Conservation (phyloP, 129 eudicot species). For the Heracleum sosnowskyi region DNA sequence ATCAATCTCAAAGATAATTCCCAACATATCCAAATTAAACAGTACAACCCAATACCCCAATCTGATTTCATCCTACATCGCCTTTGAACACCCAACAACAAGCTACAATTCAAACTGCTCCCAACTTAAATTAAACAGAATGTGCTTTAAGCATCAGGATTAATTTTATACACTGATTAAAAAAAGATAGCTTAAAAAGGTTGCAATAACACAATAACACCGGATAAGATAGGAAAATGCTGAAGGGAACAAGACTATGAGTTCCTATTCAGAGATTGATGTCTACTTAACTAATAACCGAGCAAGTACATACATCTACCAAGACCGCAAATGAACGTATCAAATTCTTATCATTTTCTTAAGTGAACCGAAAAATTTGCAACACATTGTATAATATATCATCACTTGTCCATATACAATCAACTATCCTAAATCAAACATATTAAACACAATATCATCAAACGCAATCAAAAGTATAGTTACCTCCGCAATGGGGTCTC, state of each 20-base stretch:
- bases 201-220: not conserved
- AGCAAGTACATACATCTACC: not conserved
- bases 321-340: not conserved
- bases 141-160: not conserved
- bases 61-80: not conserved
- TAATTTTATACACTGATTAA: not conserved
- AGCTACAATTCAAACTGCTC: not conserved
- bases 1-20: not conserved
- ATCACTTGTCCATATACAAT: not conserved
- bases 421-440: not conserved
- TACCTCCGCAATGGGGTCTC: slow-evolving; percentile 90
- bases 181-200: not conserved
- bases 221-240: not conserved
- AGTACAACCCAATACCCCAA: not conserved
- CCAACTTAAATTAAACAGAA: not conserved
- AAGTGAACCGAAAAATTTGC: not conserved
- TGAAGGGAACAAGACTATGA: not conserved
- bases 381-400: not conserved
- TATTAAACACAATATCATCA: not conserved
- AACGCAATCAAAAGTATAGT: not conserved
- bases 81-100: not conserved
- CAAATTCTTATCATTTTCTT: not conserved
- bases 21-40: not conserved
- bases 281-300: not conserved
- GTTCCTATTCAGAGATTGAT: not conserved